phyloP scores from a whole-genome alignment of 139 green algal genomes.

The Micractinium sp. region DNA sequence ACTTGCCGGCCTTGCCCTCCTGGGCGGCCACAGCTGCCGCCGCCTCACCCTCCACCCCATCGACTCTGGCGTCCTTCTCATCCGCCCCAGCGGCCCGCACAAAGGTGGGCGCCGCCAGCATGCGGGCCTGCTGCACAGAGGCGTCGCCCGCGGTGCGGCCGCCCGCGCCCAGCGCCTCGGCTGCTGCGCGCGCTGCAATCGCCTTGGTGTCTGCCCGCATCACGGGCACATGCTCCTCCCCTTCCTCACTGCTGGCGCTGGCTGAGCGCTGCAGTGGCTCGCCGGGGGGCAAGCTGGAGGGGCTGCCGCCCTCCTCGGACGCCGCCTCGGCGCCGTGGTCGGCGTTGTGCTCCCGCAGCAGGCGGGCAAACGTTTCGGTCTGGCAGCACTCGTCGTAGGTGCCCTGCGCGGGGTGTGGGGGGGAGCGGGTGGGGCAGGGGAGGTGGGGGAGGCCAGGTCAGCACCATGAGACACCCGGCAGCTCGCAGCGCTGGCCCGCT shows the following conservation, averaged over 20 bases:
- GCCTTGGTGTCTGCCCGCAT: not conserved
- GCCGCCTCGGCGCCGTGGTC: constrained; percentile 44
- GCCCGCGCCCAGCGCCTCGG: not conserved
- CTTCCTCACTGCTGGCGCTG: not conserved
- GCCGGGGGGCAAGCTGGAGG: not conserved
- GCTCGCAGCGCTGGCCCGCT: too few species aligned
- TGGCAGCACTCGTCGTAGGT: constrained; percentile 73
- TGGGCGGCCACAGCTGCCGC: not conserved
- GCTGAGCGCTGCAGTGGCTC: not conserved
- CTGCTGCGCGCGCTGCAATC: not conserved
- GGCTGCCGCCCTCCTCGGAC: constrained; percentile 30
- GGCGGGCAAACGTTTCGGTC: constrained; percentile 41
- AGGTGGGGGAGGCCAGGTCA: not conserved
- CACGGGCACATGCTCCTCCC: not conserved
- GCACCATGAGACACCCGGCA: not conserved
- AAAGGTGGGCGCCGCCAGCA: constrained; percentile 24
- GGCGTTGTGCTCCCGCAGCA: constrained; percentile 53
- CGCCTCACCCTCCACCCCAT: not conserved
- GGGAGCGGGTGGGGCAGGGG: not conserved
- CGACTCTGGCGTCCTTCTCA: not conserved
- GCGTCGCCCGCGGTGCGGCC: constrained; percentile 7
- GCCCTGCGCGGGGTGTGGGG: constrained; percentile 52
- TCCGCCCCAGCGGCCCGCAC: not conserved
- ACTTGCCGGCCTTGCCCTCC: constrained; percentile 5
- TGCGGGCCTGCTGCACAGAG: constrained; percentile 21